Conservation (phyloP, 768 basidiomycete species). For the Fomitopsis pulvina region DNA sequence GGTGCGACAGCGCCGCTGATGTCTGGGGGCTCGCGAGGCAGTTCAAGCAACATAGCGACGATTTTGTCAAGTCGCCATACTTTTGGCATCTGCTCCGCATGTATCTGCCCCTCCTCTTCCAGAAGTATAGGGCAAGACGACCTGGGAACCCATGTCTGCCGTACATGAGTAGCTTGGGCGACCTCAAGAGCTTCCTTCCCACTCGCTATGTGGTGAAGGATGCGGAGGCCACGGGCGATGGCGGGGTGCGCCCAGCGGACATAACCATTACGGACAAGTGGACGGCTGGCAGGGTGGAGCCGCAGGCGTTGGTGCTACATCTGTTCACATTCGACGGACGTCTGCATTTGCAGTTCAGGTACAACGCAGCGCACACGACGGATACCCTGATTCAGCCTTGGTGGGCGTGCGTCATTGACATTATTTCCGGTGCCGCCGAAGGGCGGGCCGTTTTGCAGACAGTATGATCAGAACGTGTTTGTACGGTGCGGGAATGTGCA, state of each 20-base stretch:
- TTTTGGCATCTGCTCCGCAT: neutral
- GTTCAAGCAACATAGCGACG: neutral
- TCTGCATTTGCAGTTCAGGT: neutral
- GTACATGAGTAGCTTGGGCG: constrained; percentile 2
- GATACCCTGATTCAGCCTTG: neutral
- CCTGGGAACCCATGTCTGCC: neutral
- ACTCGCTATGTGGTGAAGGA: neutral
- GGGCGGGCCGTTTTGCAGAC: no score
- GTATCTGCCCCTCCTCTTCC: neutral
- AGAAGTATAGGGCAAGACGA: neutral
- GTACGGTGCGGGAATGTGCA: no score
- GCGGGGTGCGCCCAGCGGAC: neutral
- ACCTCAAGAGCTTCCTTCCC: neutral
- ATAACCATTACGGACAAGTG: neutral
- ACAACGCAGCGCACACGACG: neutral
- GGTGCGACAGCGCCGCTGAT: neutral
- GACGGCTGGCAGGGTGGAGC: neutral
- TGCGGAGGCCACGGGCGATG: no score
- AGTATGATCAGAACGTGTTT: no score
- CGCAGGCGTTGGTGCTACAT: neutral
- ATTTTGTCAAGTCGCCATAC: neutral
- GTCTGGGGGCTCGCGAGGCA: neutral
- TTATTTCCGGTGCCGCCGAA: neutral
- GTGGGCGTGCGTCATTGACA: neutral
- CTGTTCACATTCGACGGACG: neutral